These are phyloP conservation scores for Sonneratia caseolaris DNA, from an alignment of 345 rosid genomes.

Conservation along the genomic window DNA sequence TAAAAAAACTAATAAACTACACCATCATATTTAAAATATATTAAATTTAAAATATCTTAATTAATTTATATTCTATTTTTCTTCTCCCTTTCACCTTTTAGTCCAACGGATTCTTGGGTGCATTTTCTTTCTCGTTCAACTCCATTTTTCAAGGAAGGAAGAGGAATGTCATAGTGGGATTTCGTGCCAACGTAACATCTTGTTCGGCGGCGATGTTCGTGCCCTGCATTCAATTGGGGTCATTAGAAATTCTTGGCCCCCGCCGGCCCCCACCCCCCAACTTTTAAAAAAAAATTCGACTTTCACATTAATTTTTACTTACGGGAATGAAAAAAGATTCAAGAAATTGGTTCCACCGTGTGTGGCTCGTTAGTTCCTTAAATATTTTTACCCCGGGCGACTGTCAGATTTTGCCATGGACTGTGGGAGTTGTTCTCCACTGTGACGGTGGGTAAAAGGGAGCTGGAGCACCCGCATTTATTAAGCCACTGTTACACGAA, in stretches of 20 bases:
- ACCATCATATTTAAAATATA: too few species aligned
- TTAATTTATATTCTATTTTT: not conserved
- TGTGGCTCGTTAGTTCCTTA: not conserved
- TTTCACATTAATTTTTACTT: too few species aligned
- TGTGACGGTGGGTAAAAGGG: too few species aligned
- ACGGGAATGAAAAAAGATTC: too few species aligned
- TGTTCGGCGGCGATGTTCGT: conserved; percentile 10
- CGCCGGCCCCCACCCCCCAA: too few species aligned
- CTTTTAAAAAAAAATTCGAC: too few species aligned
- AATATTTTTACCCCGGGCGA: not conserved
- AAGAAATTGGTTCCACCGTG: too few species aligned
- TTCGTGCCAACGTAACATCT: conserved; percentile 9
- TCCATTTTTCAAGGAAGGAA: not conserved
- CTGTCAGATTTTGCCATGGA: not conserved
- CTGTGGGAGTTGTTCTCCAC: not conserved
- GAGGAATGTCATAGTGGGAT: conserved; percentile 5
- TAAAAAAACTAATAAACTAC: too few species aligned
- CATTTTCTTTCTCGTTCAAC: not conserved
- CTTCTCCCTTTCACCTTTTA: not conserved
- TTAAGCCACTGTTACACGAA: too few species aligned
- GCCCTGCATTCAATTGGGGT: not conserved
- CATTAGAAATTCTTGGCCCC: not conserved
- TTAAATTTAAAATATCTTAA: too few species aligned
- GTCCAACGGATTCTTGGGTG: not conserved
- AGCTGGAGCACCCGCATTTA: too few species aligned